phyloP scores from a whole-genome alignment of 2,329 filamentous ascomycete genomes.

The Pseudopithomyces maydicus region DNA sequence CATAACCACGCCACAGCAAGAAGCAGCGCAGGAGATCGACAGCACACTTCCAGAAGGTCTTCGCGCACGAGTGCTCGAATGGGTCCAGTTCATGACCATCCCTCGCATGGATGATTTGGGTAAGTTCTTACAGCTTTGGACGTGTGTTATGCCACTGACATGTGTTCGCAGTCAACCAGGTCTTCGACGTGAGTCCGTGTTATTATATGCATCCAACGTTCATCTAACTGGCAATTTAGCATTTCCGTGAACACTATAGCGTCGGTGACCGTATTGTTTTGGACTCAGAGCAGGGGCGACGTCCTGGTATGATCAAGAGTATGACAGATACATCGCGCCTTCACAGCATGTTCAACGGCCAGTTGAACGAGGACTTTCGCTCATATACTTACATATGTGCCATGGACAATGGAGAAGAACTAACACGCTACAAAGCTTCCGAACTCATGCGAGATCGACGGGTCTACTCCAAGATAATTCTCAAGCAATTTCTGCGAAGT shows the following conservation, averaged over 20 bases:
- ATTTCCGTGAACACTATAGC: constrained; percentile 43
- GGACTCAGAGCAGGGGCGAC: constrained; percentile 34
- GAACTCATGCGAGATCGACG: constrained; percentile 88
- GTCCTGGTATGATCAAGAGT: constrained; percentile 35
- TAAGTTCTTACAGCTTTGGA: constrained; percentile 40
- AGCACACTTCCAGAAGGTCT: constrained; percentile 89
- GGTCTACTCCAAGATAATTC: constrained; percentile 90
- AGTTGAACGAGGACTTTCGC: constrained; percentile 35
- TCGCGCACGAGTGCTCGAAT: constrained; percentile 86
- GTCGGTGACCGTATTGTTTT: constrained; percentile 39
- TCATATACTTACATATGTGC: constrained; percentile 39
- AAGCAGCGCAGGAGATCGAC: constrained; percentile 85
- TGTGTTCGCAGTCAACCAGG: constrained; percentile 31
- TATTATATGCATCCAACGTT: neutral
- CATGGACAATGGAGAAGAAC: constrained; percentile 48
- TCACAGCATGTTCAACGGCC: constrained; percentile 33
- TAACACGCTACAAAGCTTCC: constrained; percentile 50
- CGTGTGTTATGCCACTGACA: constrained; percentile 43
- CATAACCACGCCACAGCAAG: constrained; percentile 47
- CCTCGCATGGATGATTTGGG: constrained; percentile 79
- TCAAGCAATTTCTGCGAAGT: constrained; percentile 93
- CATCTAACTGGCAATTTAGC: constrained; percentile 23
- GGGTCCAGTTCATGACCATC: constrained; percentile 89
- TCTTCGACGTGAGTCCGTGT: constrained; percentile 32
- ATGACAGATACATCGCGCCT: constrained; percentile 38